A percentile compares a stretch with the other conserved stretches of the same genome.
Evolutionary conservation across 441 rosid genomes (phyloP).

Genomic region (Adansonia grandidieri): DNA sequence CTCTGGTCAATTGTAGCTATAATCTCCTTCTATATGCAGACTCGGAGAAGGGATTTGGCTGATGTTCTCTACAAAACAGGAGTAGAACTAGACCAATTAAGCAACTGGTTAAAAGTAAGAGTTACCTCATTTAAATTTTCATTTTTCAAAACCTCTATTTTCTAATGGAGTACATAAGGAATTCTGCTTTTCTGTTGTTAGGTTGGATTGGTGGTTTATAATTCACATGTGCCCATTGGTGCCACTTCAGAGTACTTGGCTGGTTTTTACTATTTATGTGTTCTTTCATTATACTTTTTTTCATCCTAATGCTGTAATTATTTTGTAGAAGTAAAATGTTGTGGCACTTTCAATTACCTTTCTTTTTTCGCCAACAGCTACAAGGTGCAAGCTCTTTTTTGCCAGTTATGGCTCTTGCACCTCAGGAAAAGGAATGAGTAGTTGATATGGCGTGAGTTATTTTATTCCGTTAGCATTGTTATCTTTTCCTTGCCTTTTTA

Average conservation of each 20-base stretch:
- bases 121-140: slow-evolving; percentile 15
- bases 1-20: slow-evolving; percentile 6
- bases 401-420: slow-evolving; percentile 99
- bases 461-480: slow-evolving; percentile 5
- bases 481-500: neutral
- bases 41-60: slow-evolving; percentile 92
- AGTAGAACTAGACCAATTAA: slow-evolving; percentile 85
- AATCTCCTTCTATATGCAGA: slow-evolving; percentile 41
- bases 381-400: slow-evolving; percentile 97
- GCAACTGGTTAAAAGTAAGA: slow-evolving; percentile 96
- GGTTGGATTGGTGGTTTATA: slow-evolving; percentile 92
- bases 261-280: slow-evolving; percentile 76
- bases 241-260: slow-evolving; percentile 98
- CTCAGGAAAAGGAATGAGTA: slow-evolving; percentile 81
- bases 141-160: neutral
- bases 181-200: slow-evolving; percentile 33
- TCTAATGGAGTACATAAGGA: slow-evolving; percentile 23
- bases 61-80: slow-evolving; percentile 93
- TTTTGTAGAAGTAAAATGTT: neutral
- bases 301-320: neutral
- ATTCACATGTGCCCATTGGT: slow-evolving; percentile 93
- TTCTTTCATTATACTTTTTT: slow-evolving; percentile 20
- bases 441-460: slow-evolving; percentile 93
- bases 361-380: slow-evolving; percentile 47
- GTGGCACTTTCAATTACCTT: neutral